A percentile compares a stretch with the other conserved stretches of the same genome.
Conservation (phyloP, 371 early-diverging fungal species). For the Mucor velutinosus region DNA sequence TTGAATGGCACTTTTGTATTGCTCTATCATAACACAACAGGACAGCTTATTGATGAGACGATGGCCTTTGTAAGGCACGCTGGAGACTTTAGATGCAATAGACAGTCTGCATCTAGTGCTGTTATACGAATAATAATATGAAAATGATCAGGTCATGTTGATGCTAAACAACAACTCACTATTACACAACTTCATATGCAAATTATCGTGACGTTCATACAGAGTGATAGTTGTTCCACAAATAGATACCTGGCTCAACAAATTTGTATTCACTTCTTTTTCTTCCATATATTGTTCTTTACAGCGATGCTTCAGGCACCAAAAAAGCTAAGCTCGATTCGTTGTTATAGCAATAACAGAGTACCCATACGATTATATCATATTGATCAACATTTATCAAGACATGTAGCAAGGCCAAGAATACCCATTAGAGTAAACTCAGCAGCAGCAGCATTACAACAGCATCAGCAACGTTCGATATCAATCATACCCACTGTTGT, state of each 20-base stretch:
- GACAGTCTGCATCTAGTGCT: too few species aligned
- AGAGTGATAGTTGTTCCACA: neutral
- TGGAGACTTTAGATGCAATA: too few species aligned
- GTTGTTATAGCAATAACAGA: neutral
- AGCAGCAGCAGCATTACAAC: neutral
- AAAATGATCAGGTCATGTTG: neutral
- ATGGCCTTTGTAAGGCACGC: too few species aligned
- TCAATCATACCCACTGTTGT: conserved; percentile 26
- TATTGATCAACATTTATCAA: neutral
- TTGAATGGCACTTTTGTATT: too few species aligned
- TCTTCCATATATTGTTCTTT: neutral
- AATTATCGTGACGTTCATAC: neutral
- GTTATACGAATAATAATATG: too few species aligned
- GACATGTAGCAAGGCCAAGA: conserved; percentile 1
- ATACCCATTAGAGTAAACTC: neutral
- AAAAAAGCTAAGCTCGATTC: neutral
- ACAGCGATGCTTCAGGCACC: neutral
- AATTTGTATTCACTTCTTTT: neutral
- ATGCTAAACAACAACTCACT: neutral
- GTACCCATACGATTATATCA: neutral
- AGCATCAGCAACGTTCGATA: conserved; percentile 9
- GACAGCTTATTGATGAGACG: too few species aligned
- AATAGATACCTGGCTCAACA: neutral
- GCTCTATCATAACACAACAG: too few species aligned
- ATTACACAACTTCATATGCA: neutral